Evolutionary conservation across 2,329 filamentous ascomycete species (phyloP), one percentile per base, ranked within the genome.

Genomic region (Aspergillus fumigatiaffinis): DNA sequence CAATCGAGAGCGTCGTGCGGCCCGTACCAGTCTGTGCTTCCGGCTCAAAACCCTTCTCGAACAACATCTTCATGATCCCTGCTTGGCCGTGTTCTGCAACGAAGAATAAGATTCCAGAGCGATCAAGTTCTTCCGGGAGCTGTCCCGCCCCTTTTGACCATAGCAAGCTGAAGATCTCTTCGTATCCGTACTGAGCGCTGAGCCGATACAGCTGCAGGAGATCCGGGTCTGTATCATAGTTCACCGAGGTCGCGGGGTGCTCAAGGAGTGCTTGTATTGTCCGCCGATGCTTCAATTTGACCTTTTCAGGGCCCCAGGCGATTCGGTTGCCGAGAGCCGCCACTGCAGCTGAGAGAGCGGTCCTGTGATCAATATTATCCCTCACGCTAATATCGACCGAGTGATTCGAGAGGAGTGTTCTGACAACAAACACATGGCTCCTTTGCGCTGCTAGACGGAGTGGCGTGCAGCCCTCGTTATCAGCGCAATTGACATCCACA

Each of bases 291-390:
- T 38, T 38, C 32, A 38, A 7, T 17, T 7, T 38, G 32, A 38
- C 32, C 32, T 17, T 38, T 5, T 38, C 32, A 5, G 32, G 14
- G 2, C 5, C 2, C 14, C 32, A 17, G 12, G 14, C 5, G 2
- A 38, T 17, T 2, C 2, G 5, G 2, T 2, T 1, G 6, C 0
- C 0, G 17, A 38, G 32, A 38, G 2, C 14, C 5, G 6, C 14
- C 14, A 38, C 32, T 17, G 32, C 32, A 38, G 32, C 32, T 17
- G 3, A 38, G 5, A 38, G 32, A 38, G 32, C 32, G 14, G 32
- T 38, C 5, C 5, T 17, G 32, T 38, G 14, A 38, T 17, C 5
- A 17, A 38, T 5, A 38, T 38, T 7, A 38, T 38, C 32, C 32
- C 32, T 38, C 32, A 7, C 32, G 17, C 5, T 17, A 7, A 38